These are phyloP conservation scores for Canavalia gladiata DNA, from an alignment of 306 rosid genomes.

Conservation along the genomic window DNA sequence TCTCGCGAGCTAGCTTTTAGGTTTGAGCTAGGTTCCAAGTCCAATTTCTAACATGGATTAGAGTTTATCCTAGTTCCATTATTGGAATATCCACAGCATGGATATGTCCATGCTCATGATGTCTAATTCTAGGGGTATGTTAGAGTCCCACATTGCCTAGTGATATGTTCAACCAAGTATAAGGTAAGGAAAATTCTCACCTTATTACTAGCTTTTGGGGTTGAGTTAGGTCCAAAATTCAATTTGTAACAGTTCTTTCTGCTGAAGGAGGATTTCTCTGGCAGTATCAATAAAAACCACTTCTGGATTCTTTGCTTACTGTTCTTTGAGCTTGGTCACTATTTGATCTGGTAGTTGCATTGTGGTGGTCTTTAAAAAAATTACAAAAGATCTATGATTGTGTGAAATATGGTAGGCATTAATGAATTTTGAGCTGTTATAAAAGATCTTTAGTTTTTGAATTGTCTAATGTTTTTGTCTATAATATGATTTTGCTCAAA, in stretches of 20 bases:
- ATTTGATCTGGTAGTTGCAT: conserved; percentile 20
- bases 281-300: conserved; percentile 10
- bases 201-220: no score
- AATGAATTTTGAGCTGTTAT: neutral
- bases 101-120: no score
- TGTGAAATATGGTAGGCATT: conserved; percentile 14
- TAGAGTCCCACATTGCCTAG: no score
- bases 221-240: no score
- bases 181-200: no score
- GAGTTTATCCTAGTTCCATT: no score
- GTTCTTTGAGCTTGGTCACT: conserved; percentile 19
- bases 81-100: no score
- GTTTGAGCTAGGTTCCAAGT: no score
- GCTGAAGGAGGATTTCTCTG: conserved; percentile 32
- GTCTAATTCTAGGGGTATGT: no score
- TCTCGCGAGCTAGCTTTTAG: no score
- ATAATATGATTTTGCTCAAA: neutral
- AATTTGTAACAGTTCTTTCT: neutral
- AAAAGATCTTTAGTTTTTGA: neutral
- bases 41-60: no score
- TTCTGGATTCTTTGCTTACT: conserved; percentile 6
- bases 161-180: no score
- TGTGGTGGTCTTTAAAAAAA: neutral
- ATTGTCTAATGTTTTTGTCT: neutral
- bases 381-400: conserved; percentile 12